These are phyloP conservation scores for Zostera marina DNA, from an alignment of 116 monocot species.

Conservation along the genomic window DNA sequence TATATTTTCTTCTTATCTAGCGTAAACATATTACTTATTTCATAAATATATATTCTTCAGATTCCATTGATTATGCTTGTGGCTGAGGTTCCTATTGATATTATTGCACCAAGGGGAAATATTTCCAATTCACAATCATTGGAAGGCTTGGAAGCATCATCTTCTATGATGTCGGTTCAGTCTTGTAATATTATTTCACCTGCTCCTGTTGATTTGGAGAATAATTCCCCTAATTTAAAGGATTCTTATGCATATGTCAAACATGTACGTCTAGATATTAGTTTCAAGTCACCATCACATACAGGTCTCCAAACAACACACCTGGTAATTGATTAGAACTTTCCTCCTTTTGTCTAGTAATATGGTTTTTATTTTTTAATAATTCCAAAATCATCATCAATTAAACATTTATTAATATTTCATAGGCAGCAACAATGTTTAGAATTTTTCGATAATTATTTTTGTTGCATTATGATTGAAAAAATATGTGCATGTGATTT, in stretches of 20 bases:
- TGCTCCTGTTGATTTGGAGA: constrained; percentile 15
- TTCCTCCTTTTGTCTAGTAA: background rate
- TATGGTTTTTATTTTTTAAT: background rate
- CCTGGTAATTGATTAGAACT: constrained; percentile 37
- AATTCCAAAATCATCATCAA: background rate
- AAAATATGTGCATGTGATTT: no score
- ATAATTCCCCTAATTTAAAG: constrained; percentile 10
- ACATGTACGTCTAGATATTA: constrained; percentile 85
- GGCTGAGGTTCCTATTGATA: constrained; percentile 74
- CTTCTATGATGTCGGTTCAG: constrained; percentile 13
- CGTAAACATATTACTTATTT: constrained; percentile 2
- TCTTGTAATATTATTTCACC: constrained; percentile 7
- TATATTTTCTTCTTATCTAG: background rate
- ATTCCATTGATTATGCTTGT: constrained; percentile 97
- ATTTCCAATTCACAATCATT: constrained; percentile 21
- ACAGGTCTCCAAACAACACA: constrained; percentile 92
- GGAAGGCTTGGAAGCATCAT: constrained; percentile 23
- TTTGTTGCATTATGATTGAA: background rate
- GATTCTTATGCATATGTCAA: constrained; percentile 23
- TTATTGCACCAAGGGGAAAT: constrained; percentile 27
- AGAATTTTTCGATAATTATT: background rate
- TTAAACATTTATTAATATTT: background rate
- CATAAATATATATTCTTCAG: constrained; percentile 23
- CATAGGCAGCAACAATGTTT: background rate
- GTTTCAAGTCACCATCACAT: constrained; percentile 90